Conservation (phyloP, 352 stramenopile genomes). For the Globisporangium spinosum region DNA sequence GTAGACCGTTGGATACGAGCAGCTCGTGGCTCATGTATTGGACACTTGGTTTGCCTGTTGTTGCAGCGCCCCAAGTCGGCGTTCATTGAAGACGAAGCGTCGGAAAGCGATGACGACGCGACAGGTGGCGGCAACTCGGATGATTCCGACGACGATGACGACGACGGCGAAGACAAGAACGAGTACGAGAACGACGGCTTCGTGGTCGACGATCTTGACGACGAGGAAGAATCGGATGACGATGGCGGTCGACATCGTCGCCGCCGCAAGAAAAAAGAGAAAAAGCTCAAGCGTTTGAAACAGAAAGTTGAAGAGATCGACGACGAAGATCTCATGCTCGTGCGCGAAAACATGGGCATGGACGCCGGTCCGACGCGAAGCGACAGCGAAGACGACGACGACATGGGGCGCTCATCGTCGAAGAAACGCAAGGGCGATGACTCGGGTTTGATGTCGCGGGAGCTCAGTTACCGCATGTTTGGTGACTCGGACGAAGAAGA, state of each 20-base stretch:
- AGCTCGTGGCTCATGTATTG: conserved; percentile 2
- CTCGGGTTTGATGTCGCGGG: conserved; percentile 81
- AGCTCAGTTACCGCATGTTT: conserved; percentile 88
- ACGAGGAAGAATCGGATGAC: conserved; percentile 71
- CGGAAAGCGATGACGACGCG: conserved; percentile 78
- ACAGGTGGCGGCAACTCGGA: conserved; percentile 44
- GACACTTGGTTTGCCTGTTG: conserved; percentile 3
- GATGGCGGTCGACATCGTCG: conserved; percentile 69
- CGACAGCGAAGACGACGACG: conserved; percentile 76
- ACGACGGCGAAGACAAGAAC: conserved; percentile 83
- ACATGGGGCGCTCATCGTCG: conserved; percentile 60
- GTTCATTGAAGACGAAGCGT: conserved; percentile 89
- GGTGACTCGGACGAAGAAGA: conserved; percentile 87
- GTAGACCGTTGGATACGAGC: background rate
- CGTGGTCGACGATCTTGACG: conserved; percentile 79
- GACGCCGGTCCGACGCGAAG: conserved; percentile 64
- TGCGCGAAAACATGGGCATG: conserved; percentile 89
- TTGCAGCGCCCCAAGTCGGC: conserved; percentile 68
- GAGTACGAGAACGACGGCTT: conserved; percentile 90
- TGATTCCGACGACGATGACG: conserved; percentile 76
- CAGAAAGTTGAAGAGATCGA: conserved; percentile 88
- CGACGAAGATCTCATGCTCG: conserved; percentile 84
- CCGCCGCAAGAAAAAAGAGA: conserved; percentile 82
- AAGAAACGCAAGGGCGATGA: conserved; percentile 72
- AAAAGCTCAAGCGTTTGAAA: conserved; percentile 84